These are phyloP conservation scores for Beauveria scarabaeidicola DNA, from an alignment of 2,329 filamentous ascomycete genomes.

Conservation along the genomic window DNA sequence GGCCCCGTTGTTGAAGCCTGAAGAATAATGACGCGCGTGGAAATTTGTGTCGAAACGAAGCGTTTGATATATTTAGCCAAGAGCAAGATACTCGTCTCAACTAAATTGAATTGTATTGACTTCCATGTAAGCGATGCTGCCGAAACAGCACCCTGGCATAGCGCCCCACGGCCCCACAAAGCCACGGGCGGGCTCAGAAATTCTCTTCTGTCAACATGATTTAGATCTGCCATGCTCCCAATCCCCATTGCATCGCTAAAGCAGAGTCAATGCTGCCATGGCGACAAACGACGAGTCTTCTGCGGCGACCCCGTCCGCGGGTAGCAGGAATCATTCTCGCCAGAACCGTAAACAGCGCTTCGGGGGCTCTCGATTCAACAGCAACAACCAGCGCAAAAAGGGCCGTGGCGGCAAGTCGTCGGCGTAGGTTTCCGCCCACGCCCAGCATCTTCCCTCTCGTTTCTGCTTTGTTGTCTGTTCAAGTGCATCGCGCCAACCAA, in stretches of 20 bases:
- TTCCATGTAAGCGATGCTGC: neutral
- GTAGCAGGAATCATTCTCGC: neutral
- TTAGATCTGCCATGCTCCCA: neutral
- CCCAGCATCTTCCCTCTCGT: neutral
- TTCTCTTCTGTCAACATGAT: constrained; percentile 1
- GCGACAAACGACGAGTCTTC: constrained; percentile 10
- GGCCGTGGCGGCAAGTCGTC: constrained; percentile 3
- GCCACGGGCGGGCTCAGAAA: neutral
- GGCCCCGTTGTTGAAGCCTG: constrained; percentile 31
- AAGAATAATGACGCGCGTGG: neutral
- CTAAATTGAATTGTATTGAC: neutral
- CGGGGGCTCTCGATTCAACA: neutral
- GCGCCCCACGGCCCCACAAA: constrained; percentile 6
- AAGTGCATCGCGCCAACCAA: constrained; percentile 3
- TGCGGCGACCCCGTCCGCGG: constrained; percentile 2
- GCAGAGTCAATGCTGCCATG: constrained; percentile 9
- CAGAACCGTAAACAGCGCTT: constrained; percentile 9
- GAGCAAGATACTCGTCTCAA: neutral
- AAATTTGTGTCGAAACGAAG: neutral
- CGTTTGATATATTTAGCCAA: neutral
- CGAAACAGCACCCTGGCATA: too few species aligned
- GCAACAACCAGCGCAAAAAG: constrained; percentile 7
- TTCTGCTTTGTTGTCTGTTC: neutral
- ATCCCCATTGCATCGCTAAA: neutral
- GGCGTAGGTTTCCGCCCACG: neutral